Percentiles rank a stretch among this genome's conserved stretches.
phyloP scores from a whole-genome alignment of 1,284 basidiomycete genomes.

The Cryptococcus floricola region DNA sequence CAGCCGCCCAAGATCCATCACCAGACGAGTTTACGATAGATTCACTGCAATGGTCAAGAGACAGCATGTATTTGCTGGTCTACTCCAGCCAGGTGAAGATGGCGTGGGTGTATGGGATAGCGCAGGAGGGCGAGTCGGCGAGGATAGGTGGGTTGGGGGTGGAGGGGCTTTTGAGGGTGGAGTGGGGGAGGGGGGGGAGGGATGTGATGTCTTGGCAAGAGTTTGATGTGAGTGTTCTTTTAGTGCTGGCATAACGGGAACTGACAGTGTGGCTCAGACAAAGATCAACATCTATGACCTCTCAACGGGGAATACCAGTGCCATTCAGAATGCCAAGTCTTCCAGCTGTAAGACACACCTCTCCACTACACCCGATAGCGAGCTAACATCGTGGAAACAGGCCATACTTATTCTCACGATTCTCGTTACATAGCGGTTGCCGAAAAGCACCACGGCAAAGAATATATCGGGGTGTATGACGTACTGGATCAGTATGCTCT shows the following conservation, averaged over 20 bases:
- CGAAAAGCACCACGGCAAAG: constrained; percentile 80
- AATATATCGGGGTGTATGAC: constrained; percentile 78
- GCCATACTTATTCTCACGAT: constrained; percentile 72
- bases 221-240: constrained; percentile 66
- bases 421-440: constrained; percentile 73
- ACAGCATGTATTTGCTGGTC: constrained; percentile 74
- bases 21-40: constrained; percentile 53
- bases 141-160: constrained; percentile 64
- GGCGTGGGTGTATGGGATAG: constrained; percentile 54
- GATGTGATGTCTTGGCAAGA: constrained; percentile 80
- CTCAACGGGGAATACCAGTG: constrained; percentile 57
- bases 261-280: constrained; percentile 53
- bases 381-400: constrained; percentile 49
- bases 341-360: not conserved
- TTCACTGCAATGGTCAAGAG: constrained; percentile 72
- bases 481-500: constrained; percentile 63
- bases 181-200: constrained; percentile 79
- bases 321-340: constrained; percentile 31
- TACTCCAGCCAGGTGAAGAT: constrained; percentile 61
- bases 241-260: not conserved
- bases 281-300: constrained; percentile 76
- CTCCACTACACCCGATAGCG: not conserved
- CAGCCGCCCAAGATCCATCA: not conserved
- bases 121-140: constrained; percentile 61
- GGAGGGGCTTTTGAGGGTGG: constrained; percentile 76